Evolutionary conservation across 2,329 filamentous ascomycete genomes (phyloP).

Genomic region (Dendrostoma leiphaemia): DNA sequence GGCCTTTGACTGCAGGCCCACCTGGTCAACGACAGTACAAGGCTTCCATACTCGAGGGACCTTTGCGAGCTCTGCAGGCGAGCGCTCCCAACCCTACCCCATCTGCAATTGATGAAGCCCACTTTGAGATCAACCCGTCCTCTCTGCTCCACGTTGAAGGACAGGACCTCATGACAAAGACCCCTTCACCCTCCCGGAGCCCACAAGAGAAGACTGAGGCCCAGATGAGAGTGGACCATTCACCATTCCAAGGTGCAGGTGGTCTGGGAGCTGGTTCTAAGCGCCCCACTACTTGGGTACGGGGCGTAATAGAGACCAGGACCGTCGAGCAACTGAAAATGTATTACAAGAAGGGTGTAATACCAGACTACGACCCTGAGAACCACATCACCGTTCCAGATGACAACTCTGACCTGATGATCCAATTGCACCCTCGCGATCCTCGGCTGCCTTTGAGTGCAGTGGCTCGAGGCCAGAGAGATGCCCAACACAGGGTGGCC

Average conservation of each 20-base stretch:
- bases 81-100: slow-evolving; percentile 20
- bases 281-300: not conserved
- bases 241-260: not conserved
- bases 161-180: not conserved
- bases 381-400: slow-evolving; percentile 15
- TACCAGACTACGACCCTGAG: slow-evolving; percentile 27
- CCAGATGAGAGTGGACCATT: not conserved
- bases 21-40: slow-evolving; percentile 52
- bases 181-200: not conserved
- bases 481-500: slow-evolving; percentile 28
- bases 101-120: not conserved
- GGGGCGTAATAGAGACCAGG: not conserved
- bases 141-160: not conserved
- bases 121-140: not conserved
- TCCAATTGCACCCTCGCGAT: slow-evolving; percentile 20
- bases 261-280: not conserved
- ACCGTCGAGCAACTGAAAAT: slow-evolving; percentile 23
- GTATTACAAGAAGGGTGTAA: slow-evolving; percentile 32
- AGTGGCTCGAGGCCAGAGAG: slow-evolving; percentile 25
- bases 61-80: slow-evolving; percentile 31
- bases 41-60: slow-evolving; percentile 40
- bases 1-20: slow-evolving; percentile 52
- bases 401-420: slow-evolving; percentile 20
- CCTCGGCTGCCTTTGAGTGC: slow-evolving; percentile 16
- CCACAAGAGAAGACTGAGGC: slow-evolving; percentile 2